Evolutionary conservation across 129 eudicot species (phyloP), one percentile per base, ranked within the genome.

Genomic region (Saussurea involucrata): DNA sequence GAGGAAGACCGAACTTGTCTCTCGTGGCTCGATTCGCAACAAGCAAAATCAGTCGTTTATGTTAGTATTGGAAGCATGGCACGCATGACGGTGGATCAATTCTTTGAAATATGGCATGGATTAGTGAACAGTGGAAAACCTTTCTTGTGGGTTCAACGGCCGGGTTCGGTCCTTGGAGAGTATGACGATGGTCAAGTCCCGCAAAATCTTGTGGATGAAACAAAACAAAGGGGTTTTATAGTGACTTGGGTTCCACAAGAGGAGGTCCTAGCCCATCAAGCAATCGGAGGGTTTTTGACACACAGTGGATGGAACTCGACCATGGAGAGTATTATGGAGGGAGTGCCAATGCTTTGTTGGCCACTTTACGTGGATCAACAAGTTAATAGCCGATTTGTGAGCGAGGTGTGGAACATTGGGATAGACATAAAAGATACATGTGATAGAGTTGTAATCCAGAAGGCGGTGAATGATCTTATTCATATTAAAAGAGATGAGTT

Each of bases 281-380:
- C 90, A 0, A 68, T 88, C 4, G 86, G 90, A 1, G 89, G 80
- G 44, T 88, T 88, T 61, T 68, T 88, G 17, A 88, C 90, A 0
- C 93, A 88, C 5, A 81, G 83, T 36, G 93, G 93, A 20, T 88
- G 90, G 93, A 88, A 88, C 81, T 83, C 88, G 29, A 88, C 92
- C 0, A 13, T 86, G 21, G 92, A 88, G 83, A 86, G 92, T 76
- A 71, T 88, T 22, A 71, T 37, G 34, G 89, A 75, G 9, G 86
- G 87, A 4, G 87, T 88, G 15, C 92, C 89, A 8, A 88, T 88
- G 92, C 34, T 83, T n/a, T 85, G 86, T 67, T 88, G 87, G 92
- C 89, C 92, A 1, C 63, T 57, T 21, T 15, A 80, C n/a, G 78
- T 58, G 8, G 92, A 88, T 61, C 92, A 88, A 49, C 88, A 75